These are phyloP conservation scores for Fusarium sp. DNA, from an alignment of 2,329 filamentous ascomycete genomes.

Conservation along the genomic window DNA sequence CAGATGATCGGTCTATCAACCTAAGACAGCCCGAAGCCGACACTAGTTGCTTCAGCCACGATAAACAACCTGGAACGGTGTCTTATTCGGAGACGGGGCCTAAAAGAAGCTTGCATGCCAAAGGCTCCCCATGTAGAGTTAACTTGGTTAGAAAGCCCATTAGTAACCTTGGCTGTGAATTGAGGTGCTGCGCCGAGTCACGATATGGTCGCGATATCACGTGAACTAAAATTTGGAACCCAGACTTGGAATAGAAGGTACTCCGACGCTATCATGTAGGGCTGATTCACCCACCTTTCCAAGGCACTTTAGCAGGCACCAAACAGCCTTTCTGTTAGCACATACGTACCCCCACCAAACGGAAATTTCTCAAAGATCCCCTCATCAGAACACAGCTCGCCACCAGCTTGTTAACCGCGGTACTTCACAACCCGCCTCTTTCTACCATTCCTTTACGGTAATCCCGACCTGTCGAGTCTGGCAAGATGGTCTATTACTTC, in stretches of 20 bases:
- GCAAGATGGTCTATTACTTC: conserved; percentile 92
- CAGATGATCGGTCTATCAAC: not conserved
- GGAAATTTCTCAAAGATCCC: conserved; percentile 42
- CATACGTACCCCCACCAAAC: conserved; percentile 19
- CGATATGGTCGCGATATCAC: conserved; percentile 18
- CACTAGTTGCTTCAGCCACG: not conserved
- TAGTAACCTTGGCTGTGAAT: not conserved
- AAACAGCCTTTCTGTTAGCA: conserved; percentile 12
- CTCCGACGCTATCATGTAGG: not conserved
- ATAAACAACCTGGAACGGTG: not conserved
- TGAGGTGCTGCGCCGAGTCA: not conserved
- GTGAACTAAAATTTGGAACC: not conserved
- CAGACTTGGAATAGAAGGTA: not conserved
- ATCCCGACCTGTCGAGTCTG: rapidly evolving
- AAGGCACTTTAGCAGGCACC: not conserved
- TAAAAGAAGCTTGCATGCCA: too few species aligned
- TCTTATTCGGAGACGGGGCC: too few species aligned
- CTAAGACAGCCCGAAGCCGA: not conserved
- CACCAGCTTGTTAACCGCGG: not conserved
- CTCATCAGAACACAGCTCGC: conserved; percentile 18
- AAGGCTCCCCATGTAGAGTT: too few species aligned
- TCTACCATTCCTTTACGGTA: too few species aligned
- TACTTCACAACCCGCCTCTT: not conserved
- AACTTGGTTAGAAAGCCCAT: not conserved
- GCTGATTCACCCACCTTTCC: not conserved